phyloP scores from a whole-genome alignment of 305 asterid genomes.

The Coffea humblotiana region DNA sequence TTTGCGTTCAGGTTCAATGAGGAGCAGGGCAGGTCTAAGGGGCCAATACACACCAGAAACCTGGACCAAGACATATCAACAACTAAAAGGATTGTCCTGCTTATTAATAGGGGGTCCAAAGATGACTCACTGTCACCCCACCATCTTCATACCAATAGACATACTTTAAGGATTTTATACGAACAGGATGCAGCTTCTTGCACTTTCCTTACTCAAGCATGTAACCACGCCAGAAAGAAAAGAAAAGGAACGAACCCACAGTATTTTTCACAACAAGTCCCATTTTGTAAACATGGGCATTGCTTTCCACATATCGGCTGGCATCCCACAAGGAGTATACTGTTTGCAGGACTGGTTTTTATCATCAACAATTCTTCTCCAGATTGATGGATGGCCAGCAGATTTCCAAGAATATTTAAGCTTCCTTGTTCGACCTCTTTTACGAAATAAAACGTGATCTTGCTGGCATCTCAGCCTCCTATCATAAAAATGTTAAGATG shows the following conservation, averaged over 20 bases:
- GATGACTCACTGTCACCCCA: background rate
- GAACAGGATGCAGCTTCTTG: background rate
- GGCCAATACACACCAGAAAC: background rate
- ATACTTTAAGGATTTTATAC: background rate
- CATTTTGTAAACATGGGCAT: slow-evolving; percentile 82
- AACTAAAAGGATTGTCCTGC: background rate
- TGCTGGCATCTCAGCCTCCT: slow-evolving; percentile 58
- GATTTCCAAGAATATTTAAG: slow-evolving; percentile 94
- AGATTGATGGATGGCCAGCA: slow-evolving; percentile 96
- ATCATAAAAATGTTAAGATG: slow-evolving; percentile 7
- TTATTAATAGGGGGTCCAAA: background rate
- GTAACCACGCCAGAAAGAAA: background rate
- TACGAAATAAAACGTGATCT: slow-evolving; percentile 87
- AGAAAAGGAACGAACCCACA: slow-evolving; percentile 67
- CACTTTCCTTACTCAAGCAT: background rate
- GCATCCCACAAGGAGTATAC: slow-evolving; percentile 81
- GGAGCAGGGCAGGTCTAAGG: background rate
- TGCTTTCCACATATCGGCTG: slow-evolving; percentile 83
- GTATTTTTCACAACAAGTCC: slow-evolving; percentile 94
- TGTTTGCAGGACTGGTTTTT: slow-evolving; percentile 73
- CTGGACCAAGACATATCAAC: background rate
- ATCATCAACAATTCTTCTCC: slow-evolving; percentile 94
- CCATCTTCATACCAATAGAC: background rate
- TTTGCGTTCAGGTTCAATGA: background rate
- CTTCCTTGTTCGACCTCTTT: slow-evolving; percentile 88